Evolutionary conservation across 2,329 filamentous ascomycete genomes (phyloP), one percentile per base, ranked within the genome.

Genomic region (Fusarium oxysporum): DNA sequence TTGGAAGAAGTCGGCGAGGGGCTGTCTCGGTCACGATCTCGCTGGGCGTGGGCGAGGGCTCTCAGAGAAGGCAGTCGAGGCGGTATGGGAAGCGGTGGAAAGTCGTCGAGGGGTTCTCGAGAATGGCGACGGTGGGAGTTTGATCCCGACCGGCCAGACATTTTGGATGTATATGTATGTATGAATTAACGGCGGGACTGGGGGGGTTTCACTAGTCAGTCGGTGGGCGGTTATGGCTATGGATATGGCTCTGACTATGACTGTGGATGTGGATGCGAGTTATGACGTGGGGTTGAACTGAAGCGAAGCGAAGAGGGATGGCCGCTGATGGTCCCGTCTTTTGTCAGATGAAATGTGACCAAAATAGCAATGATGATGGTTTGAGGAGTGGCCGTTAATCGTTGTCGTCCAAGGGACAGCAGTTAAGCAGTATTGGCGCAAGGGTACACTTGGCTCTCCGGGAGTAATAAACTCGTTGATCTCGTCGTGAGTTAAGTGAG

Each of bases 121-220:
- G 76, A 73, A 72, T 79, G 78, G 62, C 78, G 79, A 55, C 73
- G 77, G 62, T 78, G 72, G 65, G 80, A 75, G 72, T 78, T 77
- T 50, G 76, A 68, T 51, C 78, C 77, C 63, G 79, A 77, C 67
- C 81, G 76, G 69, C 78, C 80, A 69, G 80, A 81, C 81, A 82
- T 82, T 63, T 53, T 65, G 72, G 53, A 59, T 61, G 70, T 57
- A 61, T 50, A 47, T 64, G 68, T 57, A 55, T 64, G 72, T 57
- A 59, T 62, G 73, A 57, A 61, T 50, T 41, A 35, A 58, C 41
- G 41, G 61, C 53, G 69, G 51, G 56, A 62, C 60, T 43, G 38
- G 51, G 44, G 13, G 50, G 51, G 64, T 25, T 71, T 62, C 38
- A 62, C 62, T 71, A 51, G 65, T 68, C 43, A 51, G 65, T 68